These are phyloP conservation scores for Pyropia haitanensis DNA, from an alignment of 23 red algal genomes.

Conservation along the genomic window DNA sequence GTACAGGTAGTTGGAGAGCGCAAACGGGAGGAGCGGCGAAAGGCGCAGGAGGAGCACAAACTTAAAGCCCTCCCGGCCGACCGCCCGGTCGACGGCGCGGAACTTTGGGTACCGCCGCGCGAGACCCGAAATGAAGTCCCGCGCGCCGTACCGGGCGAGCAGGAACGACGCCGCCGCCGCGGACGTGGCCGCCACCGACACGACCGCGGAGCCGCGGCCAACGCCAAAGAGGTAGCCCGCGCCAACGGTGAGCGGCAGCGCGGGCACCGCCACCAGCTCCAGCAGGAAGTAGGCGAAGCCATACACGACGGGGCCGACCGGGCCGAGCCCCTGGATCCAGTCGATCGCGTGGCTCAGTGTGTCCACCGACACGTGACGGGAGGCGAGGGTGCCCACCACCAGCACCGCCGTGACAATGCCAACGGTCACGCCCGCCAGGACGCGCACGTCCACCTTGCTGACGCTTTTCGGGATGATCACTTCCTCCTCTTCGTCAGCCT, in stretches of 20 bases:
- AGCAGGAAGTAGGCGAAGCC: constrained; percentile 60
- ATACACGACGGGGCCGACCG: constrained; percentile 50
- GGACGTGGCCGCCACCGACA: constrained; percentile 59
- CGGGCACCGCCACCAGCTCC: constrained; percentile 80
- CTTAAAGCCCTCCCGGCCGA: constrained; percentile 78
- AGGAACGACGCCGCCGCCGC: constrained; percentile 77
- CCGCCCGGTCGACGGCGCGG: constrained; percentile 71
- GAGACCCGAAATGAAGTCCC: constrained; percentile 29
- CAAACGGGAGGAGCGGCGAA: constrained; percentile 83
- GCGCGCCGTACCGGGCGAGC: constrained; percentile 71
- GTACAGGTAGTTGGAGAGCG: constrained; percentile 90
- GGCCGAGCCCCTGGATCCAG: constrained; percentile 66
- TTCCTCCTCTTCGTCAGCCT: too few relatives aligned
- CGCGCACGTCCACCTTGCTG: too few relatives aligned
- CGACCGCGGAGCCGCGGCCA: constrained; percentile 29
- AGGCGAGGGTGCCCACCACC: background rate
- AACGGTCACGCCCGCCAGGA: too few relatives aligned
- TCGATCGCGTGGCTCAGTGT: constrained; percentile 17
- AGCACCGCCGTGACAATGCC: background rate
- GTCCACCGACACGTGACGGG: constrained; percentile 24
- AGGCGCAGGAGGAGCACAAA: constrained; percentile 86
- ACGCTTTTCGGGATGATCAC: too few relatives aligned
- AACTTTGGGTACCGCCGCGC: constrained; percentile 54
- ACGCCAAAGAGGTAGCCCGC: constrained; percentile 91
- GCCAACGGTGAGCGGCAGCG: constrained; percentile 77